Base-by-base conservation (phyloP, 2,329 filamentous ascomycete genomes). In the Phaeosphaeria sp. region DNA sequence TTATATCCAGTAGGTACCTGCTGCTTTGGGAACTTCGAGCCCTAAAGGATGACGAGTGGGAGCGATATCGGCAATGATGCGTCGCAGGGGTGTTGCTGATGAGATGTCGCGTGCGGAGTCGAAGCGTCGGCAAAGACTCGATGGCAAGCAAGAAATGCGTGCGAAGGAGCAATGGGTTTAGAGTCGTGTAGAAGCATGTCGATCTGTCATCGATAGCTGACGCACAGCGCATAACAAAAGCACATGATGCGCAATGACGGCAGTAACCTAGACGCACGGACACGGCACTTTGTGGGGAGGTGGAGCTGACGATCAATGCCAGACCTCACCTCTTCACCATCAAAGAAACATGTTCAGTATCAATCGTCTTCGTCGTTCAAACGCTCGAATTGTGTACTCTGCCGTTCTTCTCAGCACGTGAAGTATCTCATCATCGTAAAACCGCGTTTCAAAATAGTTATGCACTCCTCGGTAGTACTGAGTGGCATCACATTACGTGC, bases 61-160 rank as follows among this genome's bases (percentile, higher is more conserved):
- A 36, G 46, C 44, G 52, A 49, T 54, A 50, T 55, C 52, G 46
- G 52, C 25, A 43, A 33, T 43, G 36, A 49, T 44, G 52, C 46
- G 23, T 22, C 15, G 18, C 46, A 54, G 46, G 36, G 21, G 22
- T 39, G 20, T n/a, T 42, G 17, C 17, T 41, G 33, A 42, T 22
- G 23, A 22, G 18, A 36, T 25, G 51, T 27, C 39, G 49, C 21
- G 25, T 18, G 30, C 18, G 50, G 21, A 22, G 20, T 20, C 22
- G 25, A 4, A 21, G 49, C 39, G 10, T 21, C 6, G 13, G 17
- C 13, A 25, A 41, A 6, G 11, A 25, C n/a, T 13, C 46, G 15
- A 30, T n/a, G 36, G 13, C 36, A 50, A 17, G 10, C 17, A 39
- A 20, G 5, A 47, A 11, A 17, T 27, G 9, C 6, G 22, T 17